phyloP scores from a whole-genome alignment of 2,329 filamentous ascomycete species.

The Rhinocladiella mackenziei region DNA sequence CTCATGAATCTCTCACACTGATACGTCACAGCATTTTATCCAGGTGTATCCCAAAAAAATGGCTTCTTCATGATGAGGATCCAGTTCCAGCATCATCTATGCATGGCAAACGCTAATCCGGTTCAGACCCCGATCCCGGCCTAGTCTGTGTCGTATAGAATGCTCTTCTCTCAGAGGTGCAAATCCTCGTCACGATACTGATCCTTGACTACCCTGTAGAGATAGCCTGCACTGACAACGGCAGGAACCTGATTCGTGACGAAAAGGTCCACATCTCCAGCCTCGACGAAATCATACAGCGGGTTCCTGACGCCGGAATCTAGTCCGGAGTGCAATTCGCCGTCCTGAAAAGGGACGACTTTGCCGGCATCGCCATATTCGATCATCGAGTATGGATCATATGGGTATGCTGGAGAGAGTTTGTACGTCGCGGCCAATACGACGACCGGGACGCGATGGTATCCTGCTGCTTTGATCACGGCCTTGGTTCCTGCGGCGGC shows the following conservation, averaged over 20 bases:
- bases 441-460: constrained; percentile 77
- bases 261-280: constrained; percentile 64
- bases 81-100: too few relatives aligned
- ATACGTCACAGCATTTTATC: too few relatives aligned
- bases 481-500: constrained; percentile 78
- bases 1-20: too few relatives aligned
- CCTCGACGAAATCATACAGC: constrained; percentile 75
- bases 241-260: constrained; percentile 71
- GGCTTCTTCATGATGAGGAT: too few relatives aligned
- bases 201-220: constrained; percentile 63
- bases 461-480: constrained; percentile 78
- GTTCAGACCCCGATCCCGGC: too few relatives aligned
- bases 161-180: constrained; percentile 29
- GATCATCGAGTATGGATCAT: constrained; percentile 74
- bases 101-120: too few relatives aligned
- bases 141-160: too few relatives aligned
- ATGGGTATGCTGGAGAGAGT: constrained; percentile 83
- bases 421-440: constrained; percentile 91
- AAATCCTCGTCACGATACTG: constrained; percentile 63
- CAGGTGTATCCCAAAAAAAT: too few relatives aligned
- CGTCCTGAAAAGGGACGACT: constrained; percentile 73
- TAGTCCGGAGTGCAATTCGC: constrained; percentile 62
- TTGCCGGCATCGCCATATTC: constrained; percentile 80
- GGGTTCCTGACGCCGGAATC: constrained; percentile 74
- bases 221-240: constrained; percentile 54